These are phyloP conservation scores for Citrus sp. DNA, from an alignment of 345 rosid species.

Conservation along the genomic window DNA sequence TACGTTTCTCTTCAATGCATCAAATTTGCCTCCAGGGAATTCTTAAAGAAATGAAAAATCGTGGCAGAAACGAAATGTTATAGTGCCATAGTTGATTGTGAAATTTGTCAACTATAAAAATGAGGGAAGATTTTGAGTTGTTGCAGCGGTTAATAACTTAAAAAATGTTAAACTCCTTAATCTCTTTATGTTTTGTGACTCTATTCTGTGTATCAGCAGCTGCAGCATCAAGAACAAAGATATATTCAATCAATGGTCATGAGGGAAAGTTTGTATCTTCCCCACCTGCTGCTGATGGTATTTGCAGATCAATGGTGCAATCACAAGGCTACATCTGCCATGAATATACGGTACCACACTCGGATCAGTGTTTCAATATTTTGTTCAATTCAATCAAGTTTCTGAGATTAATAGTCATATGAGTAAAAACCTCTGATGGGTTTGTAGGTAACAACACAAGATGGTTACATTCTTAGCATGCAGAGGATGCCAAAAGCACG, in stretches of 20 bases:
- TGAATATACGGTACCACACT: conserved; percentile 28
- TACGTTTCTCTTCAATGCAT: background rate
- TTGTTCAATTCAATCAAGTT: background rate
- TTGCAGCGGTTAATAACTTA: background rate
- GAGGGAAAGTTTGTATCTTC: too few species aligned
- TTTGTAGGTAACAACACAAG: conserved; percentile 51
- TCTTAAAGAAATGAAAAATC: background rate
- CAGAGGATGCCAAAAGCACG: conserved; percentile 44
- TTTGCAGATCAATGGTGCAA: conserved; percentile 28
- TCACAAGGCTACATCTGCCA: conserved; percentile 34
- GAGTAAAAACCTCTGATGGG: background rate
- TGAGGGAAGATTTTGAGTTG: background rate
- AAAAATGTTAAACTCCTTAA: conserved; percentile 5
- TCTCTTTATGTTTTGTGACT: conserved; percentile 1
- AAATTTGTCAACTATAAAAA: background rate
- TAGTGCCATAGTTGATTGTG: background rate
- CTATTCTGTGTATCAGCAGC: conserved; percentile 25
- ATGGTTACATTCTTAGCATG: conserved; percentile 55
- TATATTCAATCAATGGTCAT: background rate
- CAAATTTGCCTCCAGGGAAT: background rate
- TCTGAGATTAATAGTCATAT: background rate
- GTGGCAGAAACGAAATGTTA: conserved; percentile 7
- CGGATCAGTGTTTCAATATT: background rate
- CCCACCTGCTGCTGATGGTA: background rate
- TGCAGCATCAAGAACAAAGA: conserved; percentile 1